These are phyloP conservation scores for Daldinia bambusicola DNA, from an alignment of 495 filamentous ascomycete genomes.

Conservation along the genomic window DNA sequence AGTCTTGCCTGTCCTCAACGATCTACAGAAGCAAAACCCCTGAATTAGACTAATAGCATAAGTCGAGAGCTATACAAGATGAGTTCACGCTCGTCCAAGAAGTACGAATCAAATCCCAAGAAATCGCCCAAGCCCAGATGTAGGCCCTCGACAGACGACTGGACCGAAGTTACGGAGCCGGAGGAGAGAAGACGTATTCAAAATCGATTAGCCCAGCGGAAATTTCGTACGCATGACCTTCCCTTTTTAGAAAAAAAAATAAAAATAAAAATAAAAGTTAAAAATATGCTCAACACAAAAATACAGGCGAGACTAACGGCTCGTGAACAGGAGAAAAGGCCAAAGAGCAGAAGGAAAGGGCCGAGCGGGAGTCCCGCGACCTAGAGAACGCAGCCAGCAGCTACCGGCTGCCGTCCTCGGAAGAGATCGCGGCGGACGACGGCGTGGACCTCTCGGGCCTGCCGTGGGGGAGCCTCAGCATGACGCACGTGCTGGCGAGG, in stretches of 20 bases:
- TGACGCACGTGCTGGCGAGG: constrained; percentile 63
- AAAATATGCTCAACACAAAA: too few species aligned
- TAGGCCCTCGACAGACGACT: constrained; percentile 62
- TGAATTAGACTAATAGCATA: constrained; percentile 13
- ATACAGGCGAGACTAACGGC: constrained; percentile 39
- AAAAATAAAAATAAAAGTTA: too few species aligned
- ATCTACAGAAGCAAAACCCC: background rate
- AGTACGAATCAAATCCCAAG: constrained; percentile 46
- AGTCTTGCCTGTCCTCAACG: background rate
- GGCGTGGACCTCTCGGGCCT: constrained; percentile 63
- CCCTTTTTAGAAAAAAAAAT: too few species aligned
- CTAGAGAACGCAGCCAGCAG: constrained; percentile 62
- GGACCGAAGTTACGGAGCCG: constrained; percentile 67
- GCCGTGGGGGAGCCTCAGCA: constrained; percentile 70
- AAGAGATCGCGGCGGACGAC: constrained; percentile 58
- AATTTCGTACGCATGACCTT: constrained; percentile 61
- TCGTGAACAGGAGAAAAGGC: constrained; percentile 65
- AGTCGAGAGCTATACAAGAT: constrained; percentile 35
- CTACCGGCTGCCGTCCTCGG: constrained; percentile 64
- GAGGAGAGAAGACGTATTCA: constrained; percentile 69
- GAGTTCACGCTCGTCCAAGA: constrained; percentile 50
- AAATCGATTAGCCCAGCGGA: constrained; percentile 69
- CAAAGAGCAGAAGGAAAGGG: constrained; percentile 66
- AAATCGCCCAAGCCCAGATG: constrained; percentile 49
- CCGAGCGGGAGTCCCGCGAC: constrained; percentile 66